Evolutionary conservation across 306 rosid genomes (phyloP).

Genomic region (Phaseolus lunatus): DNA sequence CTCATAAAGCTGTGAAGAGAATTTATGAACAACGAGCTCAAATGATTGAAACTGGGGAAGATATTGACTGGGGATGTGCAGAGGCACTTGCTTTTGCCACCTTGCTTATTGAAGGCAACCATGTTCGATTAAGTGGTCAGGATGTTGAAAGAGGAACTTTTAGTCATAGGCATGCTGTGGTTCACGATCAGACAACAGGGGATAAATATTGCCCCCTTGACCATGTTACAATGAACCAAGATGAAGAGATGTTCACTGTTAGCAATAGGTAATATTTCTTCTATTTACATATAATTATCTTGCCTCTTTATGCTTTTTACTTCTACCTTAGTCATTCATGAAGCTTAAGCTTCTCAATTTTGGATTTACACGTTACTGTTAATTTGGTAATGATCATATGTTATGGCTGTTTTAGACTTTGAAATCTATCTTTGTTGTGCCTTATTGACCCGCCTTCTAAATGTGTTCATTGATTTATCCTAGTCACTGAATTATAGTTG

Average conservation of each 20-base stretch:
- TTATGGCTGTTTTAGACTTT: background rate
- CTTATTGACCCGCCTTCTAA: background rate
- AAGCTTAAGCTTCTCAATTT: background rate
- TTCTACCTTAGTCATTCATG: background rate
- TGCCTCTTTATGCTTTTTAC: background rate
- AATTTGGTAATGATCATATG: background rate
- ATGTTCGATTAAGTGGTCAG: constrained; percentile 94
- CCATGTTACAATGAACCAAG: constrained; percentile 81
- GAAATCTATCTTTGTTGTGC: constrained; percentile 1
- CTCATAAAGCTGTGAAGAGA: constrained; percentile 92
- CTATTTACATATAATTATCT: background rate
- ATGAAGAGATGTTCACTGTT: constrained; percentile 93
- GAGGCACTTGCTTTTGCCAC: constrained; percentile 99
- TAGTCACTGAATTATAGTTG: background rate
- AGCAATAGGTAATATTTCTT: constrained; percentile 84
- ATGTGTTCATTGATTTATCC: background rate
- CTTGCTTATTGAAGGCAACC: constrained; percentile 91
- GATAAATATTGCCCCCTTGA: constrained; percentile 87
- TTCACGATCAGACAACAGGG: constrained; percentile 94
- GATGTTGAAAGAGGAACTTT: constrained; percentile 99
- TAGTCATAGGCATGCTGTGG: constrained; percentile 93
- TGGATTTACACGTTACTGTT: constrained; percentile 12
- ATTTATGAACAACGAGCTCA: constrained; percentile 84
- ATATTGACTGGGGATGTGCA: constrained; percentile 93
- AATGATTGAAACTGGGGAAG: constrained; percentile 96